A percentile compares a stretch with the other conserved stretches of the same genome.
Conservation (phyloP, 179 eudicot species). For the Beta macrorhiza region DNA sequence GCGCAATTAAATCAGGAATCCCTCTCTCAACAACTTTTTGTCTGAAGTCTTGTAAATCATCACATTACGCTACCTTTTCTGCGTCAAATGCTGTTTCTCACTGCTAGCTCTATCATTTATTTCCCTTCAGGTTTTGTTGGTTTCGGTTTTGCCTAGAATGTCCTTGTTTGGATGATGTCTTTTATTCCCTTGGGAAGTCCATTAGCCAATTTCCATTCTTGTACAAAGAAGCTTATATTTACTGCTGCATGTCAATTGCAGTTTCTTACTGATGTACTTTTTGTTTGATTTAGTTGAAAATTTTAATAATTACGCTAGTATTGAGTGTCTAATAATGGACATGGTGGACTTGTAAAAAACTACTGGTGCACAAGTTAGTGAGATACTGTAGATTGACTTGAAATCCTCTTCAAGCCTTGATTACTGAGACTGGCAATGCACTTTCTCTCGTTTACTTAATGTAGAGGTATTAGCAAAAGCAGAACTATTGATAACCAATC, state of each 20-base stretch:
- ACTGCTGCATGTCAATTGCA: no score
- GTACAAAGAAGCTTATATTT: no score
- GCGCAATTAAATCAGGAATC: neutral
- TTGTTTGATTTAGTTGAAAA: no score
- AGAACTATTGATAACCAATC: neutral
- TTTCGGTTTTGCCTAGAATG: no score
- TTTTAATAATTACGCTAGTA: neutral
- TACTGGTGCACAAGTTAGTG: neutral
- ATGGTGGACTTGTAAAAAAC: neutral
- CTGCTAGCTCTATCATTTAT: neutral
- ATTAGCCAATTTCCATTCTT: no score
- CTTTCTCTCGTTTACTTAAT: neutral
- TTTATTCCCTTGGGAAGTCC: no score
- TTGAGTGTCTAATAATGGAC: neutral
- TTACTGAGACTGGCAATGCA: neutral
- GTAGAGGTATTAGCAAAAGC: neutral
- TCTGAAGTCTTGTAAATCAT: no score
- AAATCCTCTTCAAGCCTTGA: neutral
- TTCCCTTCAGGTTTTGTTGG: neutral
- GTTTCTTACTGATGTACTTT: no score
- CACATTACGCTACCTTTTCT: no score
- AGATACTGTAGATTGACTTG: constrained; percentile 6
- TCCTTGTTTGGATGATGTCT: no score
- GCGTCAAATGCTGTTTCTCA: neutral
- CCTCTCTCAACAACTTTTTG: neutral